These are phyloP conservation scores for Solidago caesia DNA, from an alignment of 129 eudicot genomes.

Conservation along the genomic window DNA sequence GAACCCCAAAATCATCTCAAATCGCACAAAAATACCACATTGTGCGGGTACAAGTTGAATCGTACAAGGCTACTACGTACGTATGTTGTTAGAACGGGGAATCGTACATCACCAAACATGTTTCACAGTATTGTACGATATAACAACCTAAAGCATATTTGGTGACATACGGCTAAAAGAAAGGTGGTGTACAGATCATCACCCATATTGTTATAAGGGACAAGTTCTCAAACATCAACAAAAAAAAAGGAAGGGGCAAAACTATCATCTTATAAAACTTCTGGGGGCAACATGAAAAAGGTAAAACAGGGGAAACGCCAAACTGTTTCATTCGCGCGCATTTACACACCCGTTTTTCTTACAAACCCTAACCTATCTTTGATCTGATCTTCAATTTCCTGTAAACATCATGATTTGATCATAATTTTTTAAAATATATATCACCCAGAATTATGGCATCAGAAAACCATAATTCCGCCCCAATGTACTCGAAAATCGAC, in stretches of 20 bases:
- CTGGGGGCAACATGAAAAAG: not conserved
- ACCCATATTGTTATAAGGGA: no score
- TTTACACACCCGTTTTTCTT: conserved; percentile 2
- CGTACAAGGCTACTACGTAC: no score
- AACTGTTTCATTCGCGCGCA: conserved; percentile 14
- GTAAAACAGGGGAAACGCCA: not conserved
- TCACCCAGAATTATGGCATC: conserved; percentile 41
- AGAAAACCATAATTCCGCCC: conserved; percentile 43
- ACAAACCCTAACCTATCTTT: conserved; percentile 9
- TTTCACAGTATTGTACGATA: no score
- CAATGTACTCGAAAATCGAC: conserved; percentile 46
- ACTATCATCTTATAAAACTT: conserved; percentile 2
- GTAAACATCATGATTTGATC: conserved; percentile 38
- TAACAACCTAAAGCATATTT: no score
- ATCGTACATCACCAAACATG: no score
- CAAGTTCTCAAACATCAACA: not conserved
- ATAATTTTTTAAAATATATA: not conserved
- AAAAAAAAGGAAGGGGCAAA: not conserved
- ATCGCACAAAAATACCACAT: no score
- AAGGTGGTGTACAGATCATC: no score
- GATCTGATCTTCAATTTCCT: not conserved
- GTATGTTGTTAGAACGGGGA: no score
- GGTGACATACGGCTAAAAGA: no score
- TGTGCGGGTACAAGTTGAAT: no score
- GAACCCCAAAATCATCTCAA: no score